Conservation (phyloP, 805 yeast species). For the Myxozyma sirexii region DNA sequence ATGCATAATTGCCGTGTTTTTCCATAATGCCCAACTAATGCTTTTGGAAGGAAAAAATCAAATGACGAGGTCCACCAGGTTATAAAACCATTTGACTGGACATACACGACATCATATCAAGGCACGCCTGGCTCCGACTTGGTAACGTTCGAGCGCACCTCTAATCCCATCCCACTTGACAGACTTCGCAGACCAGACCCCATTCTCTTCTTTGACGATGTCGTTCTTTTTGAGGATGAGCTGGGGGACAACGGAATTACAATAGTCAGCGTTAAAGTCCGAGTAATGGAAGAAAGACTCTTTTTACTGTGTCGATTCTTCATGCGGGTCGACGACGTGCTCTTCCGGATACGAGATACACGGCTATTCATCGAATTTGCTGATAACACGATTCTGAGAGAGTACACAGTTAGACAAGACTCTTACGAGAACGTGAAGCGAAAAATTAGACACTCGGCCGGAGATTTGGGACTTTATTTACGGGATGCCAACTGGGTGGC, state of each 20-base stretch:
- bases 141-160: conserved; percentile 40
- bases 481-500: conserved; percentile 89
- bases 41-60: conserved; percentile 11
- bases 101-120: conserved; percentile 77
- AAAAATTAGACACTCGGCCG: conserved; percentile 52
- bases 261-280: conserved; percentile 69
- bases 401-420: conserved; percentile 71
- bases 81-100: conserved; percentile 93
- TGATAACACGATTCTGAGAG: conserved; percentile 66
- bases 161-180: conserved; percentile 62
- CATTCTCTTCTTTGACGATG: conserved; percentile 84
- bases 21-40: background rate
- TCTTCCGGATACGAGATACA: conserved; percentile 81
- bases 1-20: background rate
- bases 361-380: conserved; percentile 79
- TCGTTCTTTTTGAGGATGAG: conserved; percentile 90
- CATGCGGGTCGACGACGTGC: conserved; percentile 85
- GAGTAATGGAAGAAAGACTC: conserved; percentile 86
- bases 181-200: conserved; percentile 77
- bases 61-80: conserved; percentile 57
- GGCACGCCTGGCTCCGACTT: conserved; percentile 49
- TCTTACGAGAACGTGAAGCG: conserved; percentile 52
- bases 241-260: conserved; percentile 95
- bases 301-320: conserved; percentile 76
- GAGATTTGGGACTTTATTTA: conserved; percentile 68